A percentile compares a stretch with the other conserved stretches of the same genome.
These are phyloP conservation scores for Nicotiana undulata DNA, from an alignment of 257 asterid genomes.

Conservation along the genomic window DNA sequence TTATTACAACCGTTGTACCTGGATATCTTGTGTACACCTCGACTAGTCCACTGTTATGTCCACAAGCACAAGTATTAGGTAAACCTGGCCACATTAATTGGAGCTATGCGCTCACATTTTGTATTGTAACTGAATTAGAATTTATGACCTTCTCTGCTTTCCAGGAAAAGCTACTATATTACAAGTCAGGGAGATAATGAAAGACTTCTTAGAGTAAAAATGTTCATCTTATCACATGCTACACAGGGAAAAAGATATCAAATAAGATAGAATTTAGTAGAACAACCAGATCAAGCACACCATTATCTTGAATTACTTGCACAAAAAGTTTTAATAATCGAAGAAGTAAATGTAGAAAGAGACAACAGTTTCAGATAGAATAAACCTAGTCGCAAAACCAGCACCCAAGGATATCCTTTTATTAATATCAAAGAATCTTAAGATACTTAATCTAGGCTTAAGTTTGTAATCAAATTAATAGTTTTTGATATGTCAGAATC, in stretches of 20 bases:
- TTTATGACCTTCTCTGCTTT: too few species aligned
- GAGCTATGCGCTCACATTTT: too few species aligned
- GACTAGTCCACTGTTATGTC: not conserved
- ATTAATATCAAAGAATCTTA: not conserved
- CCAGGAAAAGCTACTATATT: too few species aligned
- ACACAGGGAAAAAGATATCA: not conserved
- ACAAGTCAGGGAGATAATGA: too few species aligned
- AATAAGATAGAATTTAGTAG: not conserved
- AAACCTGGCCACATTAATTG: too few species aligned
- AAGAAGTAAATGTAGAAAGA: not conserved
- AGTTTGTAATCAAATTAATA: not conserved
- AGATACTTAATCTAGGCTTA: not conserved
- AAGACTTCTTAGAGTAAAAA: too few species aligned
- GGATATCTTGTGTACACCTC: not conserved
- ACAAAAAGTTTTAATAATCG: not conserved
- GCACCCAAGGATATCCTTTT: not conserved
- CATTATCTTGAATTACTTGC: not conserved
- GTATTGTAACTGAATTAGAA: not conserved
- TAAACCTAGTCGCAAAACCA: not conserved
- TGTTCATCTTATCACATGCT: too few species aligned
- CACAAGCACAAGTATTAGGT: not conserved
- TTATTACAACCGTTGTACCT: not conserved
- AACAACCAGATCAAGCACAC: not conserved
- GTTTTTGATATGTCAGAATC: not conserved
- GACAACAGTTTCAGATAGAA: not conserved